Evolutionary conservation across 768 basidiomycete genomes (phyloP), one percentile per base, ranked within the genome.

Genomic region (Xanthoconium stramineum): DNA sequence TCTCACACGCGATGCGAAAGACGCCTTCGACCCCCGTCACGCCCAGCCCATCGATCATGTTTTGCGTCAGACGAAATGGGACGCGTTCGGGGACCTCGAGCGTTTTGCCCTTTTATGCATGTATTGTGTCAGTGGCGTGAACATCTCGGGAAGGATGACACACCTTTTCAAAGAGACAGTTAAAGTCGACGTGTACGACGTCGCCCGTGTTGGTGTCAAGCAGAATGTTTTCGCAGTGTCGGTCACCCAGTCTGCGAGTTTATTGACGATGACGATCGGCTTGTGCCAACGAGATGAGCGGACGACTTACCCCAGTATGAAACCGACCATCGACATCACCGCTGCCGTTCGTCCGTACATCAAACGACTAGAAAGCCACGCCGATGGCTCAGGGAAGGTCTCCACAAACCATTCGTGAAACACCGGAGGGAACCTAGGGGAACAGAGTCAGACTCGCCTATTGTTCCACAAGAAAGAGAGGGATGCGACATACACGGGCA

Each of bases 321-420:
- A 96, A 12, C 97, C 97, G 20, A 98, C 91, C 91, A 99, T 98
- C 1, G 91, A 97, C 88, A 97, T 98, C 52, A 98, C 97, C 0
- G 96, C 97, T 0, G 90, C 83, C 0, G 96, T 97, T 42, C 96
- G 81, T 5, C 83, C 86, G 67, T 95, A 99, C 1, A 84, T 78
- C 62, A 92, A 71, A n/a, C 96, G 85, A 68, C 90, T 90, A 1
- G 87, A 82, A 15, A 98, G 80, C 97, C 97, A 99, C 0, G 91
- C 89, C 0, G 90, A 87, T 0, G 97, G 97, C 63, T 99, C 97
- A 0, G 97, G 95, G 74, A 98, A 98, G 0, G 89, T 95, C 68
- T 94, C 91, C 35, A 96, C 73, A 70, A 99, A 98, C 97, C 97
- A 99, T 61, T 97, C 91, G 61, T 96, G 91, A 67, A 99, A 94